Evolutionary conservation across 2,329 filamentous ascomycete genomes (phyloP), one percentile per base, ranked within the genome.

Genomic region (Sphaceloma murrayae): DNA sequence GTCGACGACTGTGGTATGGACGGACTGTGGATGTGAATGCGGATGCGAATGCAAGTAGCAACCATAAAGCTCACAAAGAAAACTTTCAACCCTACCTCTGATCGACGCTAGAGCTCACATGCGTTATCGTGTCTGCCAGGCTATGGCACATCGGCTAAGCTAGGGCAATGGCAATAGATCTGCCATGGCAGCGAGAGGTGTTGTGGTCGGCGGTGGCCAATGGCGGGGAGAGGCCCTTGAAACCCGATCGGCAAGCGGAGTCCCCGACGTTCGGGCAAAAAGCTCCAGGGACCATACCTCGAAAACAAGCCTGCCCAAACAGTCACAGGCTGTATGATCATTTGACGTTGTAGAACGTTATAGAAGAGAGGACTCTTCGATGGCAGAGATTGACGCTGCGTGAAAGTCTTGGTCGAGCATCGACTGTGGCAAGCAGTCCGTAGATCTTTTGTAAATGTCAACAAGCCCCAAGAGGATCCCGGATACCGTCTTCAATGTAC

Each of bases 201-300:
- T 24, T 16, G 22, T 27, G 11, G 24, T 27, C n/a, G n/a, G n/a
- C n/a, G 24, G 24, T 40, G 24, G 36, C 36, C 24, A 40, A 29
- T 34, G 22, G 36, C 30, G 36, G 36, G 36, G n/a, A n/a, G n/a
- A n/a, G 36, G 10, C 13, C 8, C n/a, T 5, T 19, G 14, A 29
- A 30, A 6, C n/a, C 36, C 36, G 36, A 22, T 40, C 36, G 36
- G 36, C 19, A 26, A 40, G n/a, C n/a, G 24, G 7, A 30, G 10
- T 40, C 36, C 36, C 36, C 36, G 36, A 40, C 24, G 4, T 19
- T 40, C 36, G 36, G 36, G 36, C 24, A 27, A 40, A 30, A 40
- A 14, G 17, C 13, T 29, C 29, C 24, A 14, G 13, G n/a, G n/a
- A n/a, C n/a, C n/a, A n/a, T n/a, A n/a, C n/a, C n/a, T n/a, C n/a